Evolutionary conservation across 2,329 filamentous ascomycete genomes (phyloP).

Genomic region (Aureobasidium sp.): DNA sequence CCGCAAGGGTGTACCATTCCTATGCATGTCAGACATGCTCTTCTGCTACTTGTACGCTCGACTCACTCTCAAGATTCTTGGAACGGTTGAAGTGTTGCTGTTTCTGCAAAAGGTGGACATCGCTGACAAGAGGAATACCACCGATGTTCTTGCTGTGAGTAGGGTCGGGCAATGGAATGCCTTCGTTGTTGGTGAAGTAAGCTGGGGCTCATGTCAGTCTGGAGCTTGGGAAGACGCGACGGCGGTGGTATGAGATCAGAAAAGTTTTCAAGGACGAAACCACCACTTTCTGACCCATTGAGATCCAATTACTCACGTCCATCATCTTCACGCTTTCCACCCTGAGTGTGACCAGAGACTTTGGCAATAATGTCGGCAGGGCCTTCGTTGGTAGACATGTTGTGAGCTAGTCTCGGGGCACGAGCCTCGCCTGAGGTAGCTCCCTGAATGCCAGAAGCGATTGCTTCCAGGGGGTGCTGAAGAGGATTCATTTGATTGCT

Average conservation of each 20-base stretch:
- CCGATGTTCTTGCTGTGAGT: conserved; percentile 48
- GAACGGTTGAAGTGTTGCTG: conserved; percentile 52
- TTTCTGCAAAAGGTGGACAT: conserved; percentile 48
- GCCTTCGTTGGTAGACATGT: conserved; percentile 45
- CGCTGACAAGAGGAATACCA: conserved; percentile 45
- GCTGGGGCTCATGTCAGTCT: conserved; percentile 14
- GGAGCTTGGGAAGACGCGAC: background rate
- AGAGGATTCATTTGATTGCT: conserved; percentile 29
- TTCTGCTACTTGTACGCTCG: background rate
- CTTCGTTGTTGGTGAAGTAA: conserved; percentile 52
- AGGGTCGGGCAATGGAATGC: conserved; percentile 45
- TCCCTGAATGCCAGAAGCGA: conserved; percentile 36
- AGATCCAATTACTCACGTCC: conserved; percentile 20
- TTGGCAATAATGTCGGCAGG: conserved; percentile 47
- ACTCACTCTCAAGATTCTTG: conserved; percentile 42
- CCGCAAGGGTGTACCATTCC: conserved; percentile 38
- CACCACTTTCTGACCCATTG: background rate
- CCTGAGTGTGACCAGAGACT: conserved; percentile 40
- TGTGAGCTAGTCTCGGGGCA: conserved; percentile 33
- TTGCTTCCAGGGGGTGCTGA: conserved; percentile 38
- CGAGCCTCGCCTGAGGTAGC: conserved; percentile 33
- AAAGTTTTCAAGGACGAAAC: background rate
- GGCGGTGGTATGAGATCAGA: background rate
- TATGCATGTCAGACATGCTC: conserved; percentile 16
- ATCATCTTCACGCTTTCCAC: conserved; percentile 45